Percentiles rank a stretch among this genome's conserved stretches.
phyloP scores from a whole-genome alignment of 1,139 yeast genomes.

The Yamadazyma aaseri region DNA sequence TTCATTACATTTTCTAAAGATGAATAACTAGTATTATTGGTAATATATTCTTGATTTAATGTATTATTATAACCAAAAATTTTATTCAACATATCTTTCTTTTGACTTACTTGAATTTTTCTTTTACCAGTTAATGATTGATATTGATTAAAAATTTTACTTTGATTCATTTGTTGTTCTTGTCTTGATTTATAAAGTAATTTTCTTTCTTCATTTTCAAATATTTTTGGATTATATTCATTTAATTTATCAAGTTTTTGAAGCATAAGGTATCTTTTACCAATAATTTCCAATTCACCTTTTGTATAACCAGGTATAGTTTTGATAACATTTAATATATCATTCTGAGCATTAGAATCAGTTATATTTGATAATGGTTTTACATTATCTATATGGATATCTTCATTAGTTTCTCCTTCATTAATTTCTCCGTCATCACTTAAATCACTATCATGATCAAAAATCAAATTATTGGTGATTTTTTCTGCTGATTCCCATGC shows the following conservation, averaged over 20 bases:
- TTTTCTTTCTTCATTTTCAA: slow-evolving; percentile 30
- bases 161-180: slow-evolving; percentile 33
- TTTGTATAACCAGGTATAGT: slow-evolving; percentile 44
- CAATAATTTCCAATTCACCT: slow-evolving; percentile 31
- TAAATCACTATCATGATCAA: slow-evolving; percentile 30
- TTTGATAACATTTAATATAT: slow-evolving; percentile 15
- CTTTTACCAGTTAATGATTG: slow-evolving; percentile 37
- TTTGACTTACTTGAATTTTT: slow-evolving; percentile 42
- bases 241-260: slow-evolving; percentile 6
- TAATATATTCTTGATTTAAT: slow-evolving; percentile 40
- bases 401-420: slow-evolving; percentile 19
- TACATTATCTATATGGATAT: slow-evolving; percentile 7
- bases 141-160: slow-evolving; percentile 32
- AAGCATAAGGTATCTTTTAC: slow-evolving; percentile 10
- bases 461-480: slow-evolving; percentile 34
- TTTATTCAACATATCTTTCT: slow-evolving; percentile 38
- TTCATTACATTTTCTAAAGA: slow-evolving; percentile 38
- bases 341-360: not conserved
- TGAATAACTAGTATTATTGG: slow-evolving; percentile 43
- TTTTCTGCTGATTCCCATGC: slow-evolving; percentile 51
- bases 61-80: slow-evolving; percentile 42
- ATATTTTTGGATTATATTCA: slow-evolving; percentile 7
- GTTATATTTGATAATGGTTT: slow-evolving; percentile 2
- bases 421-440: slow-evolving; percentile 26
- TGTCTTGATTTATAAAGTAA: slow-evolving; percentile 33